Percentiles rank a stretch among this genome's conserved stretches.
phyloP scores from a whole-genome alignment of 768 basidiomycete species.

The Tricholoma terreum region DNA sequence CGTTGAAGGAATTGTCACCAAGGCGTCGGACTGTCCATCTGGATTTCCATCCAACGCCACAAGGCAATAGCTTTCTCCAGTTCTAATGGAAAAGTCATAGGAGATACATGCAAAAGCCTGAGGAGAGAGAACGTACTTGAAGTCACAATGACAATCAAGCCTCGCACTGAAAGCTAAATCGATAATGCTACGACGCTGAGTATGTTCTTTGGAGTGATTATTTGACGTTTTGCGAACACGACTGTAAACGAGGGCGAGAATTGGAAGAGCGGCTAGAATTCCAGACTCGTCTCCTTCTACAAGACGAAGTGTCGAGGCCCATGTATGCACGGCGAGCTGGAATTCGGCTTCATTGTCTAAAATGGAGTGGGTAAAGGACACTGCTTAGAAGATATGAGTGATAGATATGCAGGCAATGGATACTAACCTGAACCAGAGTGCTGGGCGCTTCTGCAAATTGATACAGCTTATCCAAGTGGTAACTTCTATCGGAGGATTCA shows the following conservation, averaged over 20 bases:
- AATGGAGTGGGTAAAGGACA: neutral
- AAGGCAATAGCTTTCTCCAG: constrained; percentile 6
- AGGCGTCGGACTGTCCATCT: constrained; percentile 1
- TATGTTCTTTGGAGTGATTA: constrained; percentile 5
- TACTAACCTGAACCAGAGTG: constrained; percentile 5
- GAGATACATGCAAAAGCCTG: neutral
- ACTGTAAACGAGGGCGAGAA: constrained; percentile 6
- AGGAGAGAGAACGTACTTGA: neutral
- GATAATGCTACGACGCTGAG: constrained; percentile 5
- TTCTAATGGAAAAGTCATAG: neutral
- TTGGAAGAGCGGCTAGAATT: constrained; percentile 2
- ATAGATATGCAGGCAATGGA: neutral
- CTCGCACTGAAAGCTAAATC: neutral
- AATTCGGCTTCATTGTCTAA: constrained; percentile 5
- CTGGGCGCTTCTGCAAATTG: constrained; percentile 6
- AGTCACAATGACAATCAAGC: neutral
- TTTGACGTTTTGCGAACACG: constrained; percentile 7
- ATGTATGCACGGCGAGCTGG: constrained; percentile 4
- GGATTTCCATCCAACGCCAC: constrained; percentile 2
- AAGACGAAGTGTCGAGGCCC: too few species aligned
- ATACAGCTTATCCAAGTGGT: constrained; percentile 5
- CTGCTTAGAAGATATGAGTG: neutral
- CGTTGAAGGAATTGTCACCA: too few species aligned
- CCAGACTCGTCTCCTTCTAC: too few species aligned
- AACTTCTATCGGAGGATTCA: neutral